A percentile compares a stretch with the other conserved stretches of the same genome.
phyloP scores from a whole-genome alignment of 2,329 filamentous ascomycete species.

The Raffaelea deltoideospora region DNA sequence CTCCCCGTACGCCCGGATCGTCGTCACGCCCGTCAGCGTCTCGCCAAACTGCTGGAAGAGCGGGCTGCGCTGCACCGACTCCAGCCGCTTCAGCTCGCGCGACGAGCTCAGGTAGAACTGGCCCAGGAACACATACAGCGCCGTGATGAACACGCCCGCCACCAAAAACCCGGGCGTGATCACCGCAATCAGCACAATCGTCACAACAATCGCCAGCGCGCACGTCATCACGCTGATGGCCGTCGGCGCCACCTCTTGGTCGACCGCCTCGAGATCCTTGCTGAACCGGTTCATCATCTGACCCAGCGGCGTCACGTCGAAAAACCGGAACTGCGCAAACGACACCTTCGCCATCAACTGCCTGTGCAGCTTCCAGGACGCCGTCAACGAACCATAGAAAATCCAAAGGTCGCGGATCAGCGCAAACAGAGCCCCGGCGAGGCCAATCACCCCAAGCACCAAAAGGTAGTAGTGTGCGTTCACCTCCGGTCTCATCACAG shows the following conservation, averaged over 20 bases:
- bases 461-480: conserved; percentile 72
- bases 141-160: conserved; percentile 69
- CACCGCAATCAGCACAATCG: conserved; percentile 69
- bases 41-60: conserved; percentile 97
- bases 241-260: conserved; percentile 88
- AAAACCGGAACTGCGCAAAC: conserved; percentile 91
- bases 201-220: conserved; percentile 57
- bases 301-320: conserved; percentile 87
- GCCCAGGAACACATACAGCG: conserved; percentile 69
- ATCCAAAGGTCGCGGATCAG: conserved; percentile 73
- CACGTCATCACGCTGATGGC: conserved; percentile 64
- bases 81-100: conserved; percentile 86
- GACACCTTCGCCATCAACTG: conserved; percentile 64
- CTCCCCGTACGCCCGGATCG: conserved; percentile 91
- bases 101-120: conserved; percentile 83
- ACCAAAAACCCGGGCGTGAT: conserved; percentile 88
- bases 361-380: conserved; percentile 72
- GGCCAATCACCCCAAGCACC: conserved; percentile 67
- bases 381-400: conserved; percentile 81
- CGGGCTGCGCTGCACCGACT: conserved; percentile 86
- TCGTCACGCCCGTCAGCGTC: conserved; percentile 86
- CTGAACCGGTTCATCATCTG: conserved; percentile 98
- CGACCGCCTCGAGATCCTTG: conserved; percentile 87
- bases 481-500: conserved; percentile 34
- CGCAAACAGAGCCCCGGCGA: conserved; percentile 65